phyloP scores from a whole-genome alignment of 1,139 yeast species.

The Saccharomyces hybrid region DNA sequence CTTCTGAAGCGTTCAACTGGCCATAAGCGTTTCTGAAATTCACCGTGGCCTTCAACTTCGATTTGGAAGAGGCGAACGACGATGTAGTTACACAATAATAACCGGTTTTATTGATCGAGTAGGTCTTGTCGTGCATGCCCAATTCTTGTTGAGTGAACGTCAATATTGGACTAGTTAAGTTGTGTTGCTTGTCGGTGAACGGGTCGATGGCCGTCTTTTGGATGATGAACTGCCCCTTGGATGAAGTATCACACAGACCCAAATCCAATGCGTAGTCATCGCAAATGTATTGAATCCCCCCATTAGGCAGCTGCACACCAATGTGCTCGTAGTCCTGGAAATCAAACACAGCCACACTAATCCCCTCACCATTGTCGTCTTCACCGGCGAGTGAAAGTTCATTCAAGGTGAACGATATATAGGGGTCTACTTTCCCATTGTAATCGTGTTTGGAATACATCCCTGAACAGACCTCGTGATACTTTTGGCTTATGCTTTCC shows the following conservation, averaged over 20 bases:
- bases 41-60: constrained; percentile 51
- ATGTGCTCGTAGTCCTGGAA: constrained; percentile 63
- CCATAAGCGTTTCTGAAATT: constrained; percentile 88
- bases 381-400: constrained; percentile 31
- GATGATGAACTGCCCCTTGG: constrained; percentile 56
- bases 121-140: constrained; percentile 53
- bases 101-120: constrained; percentile 65
- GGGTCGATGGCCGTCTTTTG: constrained; percentile 26
- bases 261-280: constrained; percentile 53
- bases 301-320: constrained; percentile 40
- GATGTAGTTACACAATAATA: constrained; percentile 77
- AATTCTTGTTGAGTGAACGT: constrained; percentile 47
- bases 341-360: constrained; percentile 70
- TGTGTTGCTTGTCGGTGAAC: constrained; percentile 37
- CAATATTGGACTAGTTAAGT: constrained; percentile 39
- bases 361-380: constrained; percentile 35
- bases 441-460: constrained; percentile 68
- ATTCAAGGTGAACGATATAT: constrained; percentile 44
- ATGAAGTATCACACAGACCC: constrained; percentile 45
- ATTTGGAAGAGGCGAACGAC: constrained; percentile 32
- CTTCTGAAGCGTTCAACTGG: constrained; percentile 74
- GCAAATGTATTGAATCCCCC: constrained; percentile 54
- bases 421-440: constrained; percentile 67
- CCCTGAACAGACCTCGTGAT: constrained; percentile 58
- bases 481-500: background rate